Conservation (phyloP, 2,329 filamentous ascomycete species). For the Arthroderma sp. region DNA sequence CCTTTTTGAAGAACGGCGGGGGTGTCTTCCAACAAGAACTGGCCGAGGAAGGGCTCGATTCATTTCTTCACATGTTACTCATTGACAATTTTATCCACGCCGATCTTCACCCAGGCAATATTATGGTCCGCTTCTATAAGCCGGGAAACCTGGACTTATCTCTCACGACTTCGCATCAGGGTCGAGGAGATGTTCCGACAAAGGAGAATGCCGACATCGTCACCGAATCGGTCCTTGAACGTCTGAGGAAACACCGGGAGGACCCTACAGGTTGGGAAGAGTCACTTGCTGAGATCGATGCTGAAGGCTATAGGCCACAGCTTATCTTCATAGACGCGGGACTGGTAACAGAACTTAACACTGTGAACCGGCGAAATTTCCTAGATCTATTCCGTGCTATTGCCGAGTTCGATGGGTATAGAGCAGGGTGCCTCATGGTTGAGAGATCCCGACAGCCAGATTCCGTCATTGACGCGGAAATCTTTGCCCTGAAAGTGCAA, state of each 20-base stretch:
- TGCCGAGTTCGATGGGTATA: slow-evolving; percentile 93
- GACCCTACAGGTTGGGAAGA: slow-evolving; percentile 58
- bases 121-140: slow-evolving; percentile 98
- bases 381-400: slow-evolving; percentile 90
- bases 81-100: slow-evolving; percentile 97
- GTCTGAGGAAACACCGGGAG: slow-evolving; percentile 60
- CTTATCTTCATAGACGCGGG: slow-evolving; percentile 96
- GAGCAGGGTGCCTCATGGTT: slow-evolving; percentile 89
- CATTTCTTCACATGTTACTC: slow-evolving; percentile 89
- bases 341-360: slow-evolving; percentile 84
- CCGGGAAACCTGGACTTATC: slow-evolving; percentile 57
- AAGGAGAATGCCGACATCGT: slow-evolving; percentile 51
- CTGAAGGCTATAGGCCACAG: slow-evolving; percentile 82
- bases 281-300: slow-evolving; percentile 63
- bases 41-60: slow-evolving; percentile 85
- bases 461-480: slow-evolving; percentile 72
- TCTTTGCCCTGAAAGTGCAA: slow-evolving; percentile 94
- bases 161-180: slow-evolving; percentile 25
- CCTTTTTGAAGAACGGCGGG: slow-evolving; percentile 82
- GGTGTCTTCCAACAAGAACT: slow-evolving; percentile 90
- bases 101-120: slow-evolving; percentile 92
- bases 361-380: slow-evolving; percentile 76
- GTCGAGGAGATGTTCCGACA: neutral
- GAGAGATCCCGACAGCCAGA: slow-evolving; percentile 87
- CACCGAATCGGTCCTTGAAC: slow-evolving; percentile 72